A percentile compares a stretch with the other conserved stretches of the same genome.
phyloP scores from a whole-genome alignment of 2,329 filamentous ascomycete genomes.

The Bipolaris bicolor region DNA sequence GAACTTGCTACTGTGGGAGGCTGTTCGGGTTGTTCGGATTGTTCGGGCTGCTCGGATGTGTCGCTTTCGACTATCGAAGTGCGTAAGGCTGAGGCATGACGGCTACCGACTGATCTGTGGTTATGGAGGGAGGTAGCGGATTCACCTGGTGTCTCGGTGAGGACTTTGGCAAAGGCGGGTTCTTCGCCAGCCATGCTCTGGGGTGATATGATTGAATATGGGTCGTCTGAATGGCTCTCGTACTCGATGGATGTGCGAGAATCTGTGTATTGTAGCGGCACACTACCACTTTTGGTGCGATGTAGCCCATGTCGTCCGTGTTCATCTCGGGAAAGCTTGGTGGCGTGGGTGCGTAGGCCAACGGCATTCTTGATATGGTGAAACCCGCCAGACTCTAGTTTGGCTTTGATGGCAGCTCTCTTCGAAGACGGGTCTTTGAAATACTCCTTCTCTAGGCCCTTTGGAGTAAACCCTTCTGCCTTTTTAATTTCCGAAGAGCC shows the following conservation, averaged over 20 bases:
- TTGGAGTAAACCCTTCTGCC: constrained; percentile 25
- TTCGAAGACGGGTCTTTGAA: constrained; percentile 63
- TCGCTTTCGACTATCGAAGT: constrained; percentile 27
- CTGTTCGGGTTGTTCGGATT: constrained; percentile 40
- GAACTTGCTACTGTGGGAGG: constrained; percentile 59
- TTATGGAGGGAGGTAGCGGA: constrained; percentile 32
- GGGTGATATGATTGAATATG: constrained; percentile 20
- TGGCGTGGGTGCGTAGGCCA: constrained; percentile 58
- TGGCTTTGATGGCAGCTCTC: constrained; percentile 73
- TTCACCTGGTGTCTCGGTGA: constrained; percentile 45
- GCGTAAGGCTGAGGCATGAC: constrained; percentile 23
- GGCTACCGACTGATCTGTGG: constrained; percentile 27
- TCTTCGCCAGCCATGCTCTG: constrained; percentile 27
- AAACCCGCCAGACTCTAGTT: constrained; percentile 80
- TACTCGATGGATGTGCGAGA: constrained; percentile 14
- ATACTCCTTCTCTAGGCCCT: constrained; percentile 56
- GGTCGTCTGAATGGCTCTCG: constrained; percentile 17
- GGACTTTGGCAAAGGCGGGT: constrained; percentile 40
- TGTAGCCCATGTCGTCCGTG: constrained; percentile 33
- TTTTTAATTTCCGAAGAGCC: constrained; percentile 40
- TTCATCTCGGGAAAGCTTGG: constrained; percentile 48
- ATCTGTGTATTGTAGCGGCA: constrained; percentile 15
- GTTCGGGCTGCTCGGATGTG: constrained; percentile 36
- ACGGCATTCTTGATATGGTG: constrained; percentile 87
- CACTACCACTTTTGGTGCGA: constrained; percentile 29